Conservation (phyloP, 2,329 filamentous ascomycete genomes). For the Aureobasidium melanogenum region DNA sequence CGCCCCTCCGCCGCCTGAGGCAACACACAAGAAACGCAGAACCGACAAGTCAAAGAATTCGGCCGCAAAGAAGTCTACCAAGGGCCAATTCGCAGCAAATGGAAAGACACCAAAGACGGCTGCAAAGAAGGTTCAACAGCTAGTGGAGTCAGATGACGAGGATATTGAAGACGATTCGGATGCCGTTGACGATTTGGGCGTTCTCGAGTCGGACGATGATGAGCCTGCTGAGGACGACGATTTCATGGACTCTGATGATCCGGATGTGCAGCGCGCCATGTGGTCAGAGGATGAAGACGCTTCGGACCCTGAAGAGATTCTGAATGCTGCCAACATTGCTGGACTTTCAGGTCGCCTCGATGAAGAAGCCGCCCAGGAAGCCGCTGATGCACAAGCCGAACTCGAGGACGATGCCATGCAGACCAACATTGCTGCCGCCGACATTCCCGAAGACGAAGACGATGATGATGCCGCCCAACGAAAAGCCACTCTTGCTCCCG, state of each 20-base stretch:
- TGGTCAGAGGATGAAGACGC: slow-evolving; percentile 94
- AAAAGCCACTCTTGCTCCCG: slow-evolving; percentile 63
- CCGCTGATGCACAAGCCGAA: slow-evolving; percentile 75
- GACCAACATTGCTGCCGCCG: slow-evolving; percentile 78
- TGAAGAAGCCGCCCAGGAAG: slow-evolving; percentile 64
- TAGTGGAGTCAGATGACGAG: slow-evolving; percentile 11
- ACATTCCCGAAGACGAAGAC: slow-evolving; percentile 54
- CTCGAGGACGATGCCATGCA: slow-evolving; percentile 77
- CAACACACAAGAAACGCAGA: slow-evolving; percentile 57
- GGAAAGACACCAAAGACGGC: slow-evolving; percentile 24
- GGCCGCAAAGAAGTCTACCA: slow-evolving; percentile 21
- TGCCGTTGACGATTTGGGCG: slow-evolving; percentile 28
- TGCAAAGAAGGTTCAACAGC: slow-evolving; percentile 21
- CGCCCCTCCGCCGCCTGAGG: slow-evolving; percentile 44
- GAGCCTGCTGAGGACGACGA: slow-evolving; percentile 33
- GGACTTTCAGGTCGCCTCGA: slow-evolving; percentile 83
- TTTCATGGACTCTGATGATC: slow-evolving; percentile 58
- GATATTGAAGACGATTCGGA: slow-evolving; percentile 26
- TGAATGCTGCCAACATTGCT: slow-evolving; percentile 93
- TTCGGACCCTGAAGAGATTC: slow-evolving; percentile 76
- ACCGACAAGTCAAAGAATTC: slow-evolving; percentile 33
- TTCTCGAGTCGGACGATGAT: slow-evolving; percentile 30
- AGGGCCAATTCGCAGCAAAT: slow-evolving; percentile 18
- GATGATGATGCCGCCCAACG: slow-evolving; percentile 51
- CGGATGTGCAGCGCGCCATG: slow-evolving; percentile 52